These are phyloP conservation scores for Starmera dryadoides DNA, from an alignment of 805 yeast genomes.

Conservation along the genomic window DNA sequence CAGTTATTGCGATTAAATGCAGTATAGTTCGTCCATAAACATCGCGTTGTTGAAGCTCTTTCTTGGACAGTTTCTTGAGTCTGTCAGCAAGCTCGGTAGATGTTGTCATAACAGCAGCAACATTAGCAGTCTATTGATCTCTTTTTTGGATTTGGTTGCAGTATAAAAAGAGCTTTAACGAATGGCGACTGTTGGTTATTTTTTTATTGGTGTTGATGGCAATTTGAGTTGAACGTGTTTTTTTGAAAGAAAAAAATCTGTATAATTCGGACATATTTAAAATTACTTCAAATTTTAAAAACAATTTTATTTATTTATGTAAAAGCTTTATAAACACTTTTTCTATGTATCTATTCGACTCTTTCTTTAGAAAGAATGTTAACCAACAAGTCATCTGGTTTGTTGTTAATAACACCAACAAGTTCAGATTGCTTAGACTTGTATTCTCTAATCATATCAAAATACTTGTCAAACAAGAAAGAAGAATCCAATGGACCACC, in stretches of 20 bases:
- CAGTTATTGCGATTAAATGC: conserved; percentile 47
- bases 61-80: conserved; percentile 23
- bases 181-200: not conserved
- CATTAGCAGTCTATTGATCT: not conserved
- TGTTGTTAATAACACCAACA: conserved; percentile 31
- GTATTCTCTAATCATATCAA: conserved; percentile 58
- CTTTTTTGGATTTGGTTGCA: not conserved
- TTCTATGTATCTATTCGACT: conserved; percentile 23
- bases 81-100: conserved; percentile 3
- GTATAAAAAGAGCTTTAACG: too few species aligned
- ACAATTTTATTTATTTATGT: too few species aligned
- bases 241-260: too few species aligned
- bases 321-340: too few species aligned
- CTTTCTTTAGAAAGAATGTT: conserved; percentile 62
- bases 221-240: too few species aligned
- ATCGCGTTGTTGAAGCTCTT: conserved; percentile 45
- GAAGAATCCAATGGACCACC: conserved; percentile 97
- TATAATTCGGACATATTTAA: too few species aligned
- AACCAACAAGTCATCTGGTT: conserved; percentile 43
- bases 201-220: too few species aligned
- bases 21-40: conserved; percentile 62
- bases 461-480: conserved; percentile 85
- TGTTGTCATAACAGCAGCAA: conserved; percentile 2
- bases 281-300: too few species aligned
- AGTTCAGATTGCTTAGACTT: conserved; percentile 34